Conservation (phyloP, 768 basidiomycete species). For the Mycena maculata region DNA sequence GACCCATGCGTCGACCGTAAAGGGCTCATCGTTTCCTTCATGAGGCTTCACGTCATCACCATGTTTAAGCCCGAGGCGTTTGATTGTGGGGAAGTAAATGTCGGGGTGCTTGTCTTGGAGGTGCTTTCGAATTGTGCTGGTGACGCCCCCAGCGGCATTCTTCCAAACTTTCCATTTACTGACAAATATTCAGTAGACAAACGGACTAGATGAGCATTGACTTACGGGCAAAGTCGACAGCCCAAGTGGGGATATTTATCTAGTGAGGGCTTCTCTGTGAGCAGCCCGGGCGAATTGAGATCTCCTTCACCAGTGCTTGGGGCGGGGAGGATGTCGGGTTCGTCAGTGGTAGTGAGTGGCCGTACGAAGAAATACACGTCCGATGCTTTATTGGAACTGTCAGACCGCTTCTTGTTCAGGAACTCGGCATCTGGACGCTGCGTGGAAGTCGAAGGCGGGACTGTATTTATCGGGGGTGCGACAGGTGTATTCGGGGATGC, state of each 20-base stretch:
- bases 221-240: slow-evolving; percentile 7
- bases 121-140: slow-evolving; percentile 39
- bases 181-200: not conserved
- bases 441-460: not conserved
- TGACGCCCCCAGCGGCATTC: slow-evolving; percentile 35
- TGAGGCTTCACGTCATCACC: not conserved
- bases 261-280: not conserved
- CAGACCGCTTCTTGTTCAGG: not conserved
- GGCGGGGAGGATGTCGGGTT: not conserved
- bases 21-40: slow-evolving; percentile 11
- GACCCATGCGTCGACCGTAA: slow-evolving; percentile 39
- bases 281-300: not conserved
- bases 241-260: slow-evolving; percentile 1
- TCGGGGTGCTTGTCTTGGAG: slow-evolving; percentile 34
- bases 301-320: not conserved
- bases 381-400: not conserved
- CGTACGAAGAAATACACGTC: slow-evolving; percentile 18
- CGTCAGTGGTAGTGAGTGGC: not conserved
- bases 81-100: slow-evolving; percentile 24
- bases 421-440: slow-evolving; percentile 1
- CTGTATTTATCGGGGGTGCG: not conserved
- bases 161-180: slow-evolving; percentile 31
- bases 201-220: not conserved
- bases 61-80: slow-evolving; percentile 12
- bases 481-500: not conserved